phyloP scores from a whole-genome alignment of 2,329 filamentous ascomycete genomes.

The Hortaea werneckii region DNA sequence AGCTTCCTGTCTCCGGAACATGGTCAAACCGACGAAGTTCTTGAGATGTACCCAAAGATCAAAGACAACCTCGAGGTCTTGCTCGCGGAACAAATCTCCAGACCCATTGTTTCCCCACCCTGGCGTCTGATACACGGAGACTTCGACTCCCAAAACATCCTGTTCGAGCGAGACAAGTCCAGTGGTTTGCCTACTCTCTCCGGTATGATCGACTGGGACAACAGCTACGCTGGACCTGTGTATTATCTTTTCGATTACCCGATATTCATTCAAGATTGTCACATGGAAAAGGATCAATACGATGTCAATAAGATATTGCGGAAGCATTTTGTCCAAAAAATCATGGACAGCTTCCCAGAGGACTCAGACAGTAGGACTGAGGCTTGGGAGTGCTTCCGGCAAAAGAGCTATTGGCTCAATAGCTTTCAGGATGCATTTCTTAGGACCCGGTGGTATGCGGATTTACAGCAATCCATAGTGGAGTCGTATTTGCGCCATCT shows the following conservation, averaged over 20 bases:
- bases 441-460: no score
- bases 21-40: background rate
- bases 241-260: conserved; percentile 9
- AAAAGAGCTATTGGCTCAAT: conserved; percentile 1
- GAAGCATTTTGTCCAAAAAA: conserved; percentile 4
- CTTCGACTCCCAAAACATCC: conserved; percentile 7
- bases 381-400: conserved; percentile 4
- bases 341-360: background rate
- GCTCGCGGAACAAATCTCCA: background rate
- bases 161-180: background rate
- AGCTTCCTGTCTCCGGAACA: background rate
- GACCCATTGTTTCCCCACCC: conserved; percentile 1
- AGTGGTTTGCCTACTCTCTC: background rate
- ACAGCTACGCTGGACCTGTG: conserved; percentile 3
- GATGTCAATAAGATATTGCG: conserved; percentile 7
- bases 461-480: no score
- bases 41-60: background rate
- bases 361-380: background rate
- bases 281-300: background rate
- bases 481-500: no score
- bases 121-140: conserved; percentile 8
- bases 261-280: conserved; percentile 5
- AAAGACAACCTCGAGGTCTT: background rate
- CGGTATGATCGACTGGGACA: conserved; percentile 13
- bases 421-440: background rate